Base-by-base conservation (phyloP, 2,329 filamentous ascomycete genomes). In the Ophiostoma montium region DNA sequence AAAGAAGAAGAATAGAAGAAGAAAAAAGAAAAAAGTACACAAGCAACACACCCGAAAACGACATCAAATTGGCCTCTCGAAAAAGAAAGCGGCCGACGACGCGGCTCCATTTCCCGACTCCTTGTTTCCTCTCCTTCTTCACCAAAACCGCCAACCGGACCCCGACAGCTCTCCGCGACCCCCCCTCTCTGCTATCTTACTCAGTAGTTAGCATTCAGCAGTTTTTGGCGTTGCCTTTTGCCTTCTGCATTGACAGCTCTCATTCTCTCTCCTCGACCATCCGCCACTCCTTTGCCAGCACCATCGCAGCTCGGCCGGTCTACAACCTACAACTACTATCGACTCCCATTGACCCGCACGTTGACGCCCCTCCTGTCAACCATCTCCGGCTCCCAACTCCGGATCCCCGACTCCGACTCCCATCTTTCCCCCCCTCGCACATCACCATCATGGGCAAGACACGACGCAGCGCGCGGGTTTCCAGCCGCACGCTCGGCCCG, bases 401-500 rank as follows among this genome's bases (percentile, higher is more conserved):
- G n/a, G n/a, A n/a, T n/a, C n/a, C n/a, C n/a, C n/a, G n/a, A n/a
- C 23, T 8, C 23, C 23, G 23, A 27, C 5, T 27, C 27, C 42
- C 19, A 5, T 1, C 13, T 11, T 3, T 16, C 23, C 39, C 16
- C 23, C 16, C 33, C 43, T 10, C 33, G 18, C n/a, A 42, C 30
- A 19, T 21, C 36, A 35, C 5, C 39, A 42, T 16, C 42, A 61
- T 63, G 58, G 60, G 57, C n/a, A 62, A 60, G 50, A 54, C 65
- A 50, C 67, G 67, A 54, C 70, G 73, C 61, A 74, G 73, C 59
- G 74, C 76, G 52, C 70, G 71, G 55, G 77, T 76, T 62, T 71
- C 71, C 57, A 67, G 69, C 57, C 71, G 69, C 62, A 68, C 68
- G 57, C 74, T 76, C 54, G 69, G 69, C 51, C 63, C 67, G 51